Base-by-base conservation (phyloP, 768 basidiomycete genomes). In the Daedaleopsis sinensis region DNA sequence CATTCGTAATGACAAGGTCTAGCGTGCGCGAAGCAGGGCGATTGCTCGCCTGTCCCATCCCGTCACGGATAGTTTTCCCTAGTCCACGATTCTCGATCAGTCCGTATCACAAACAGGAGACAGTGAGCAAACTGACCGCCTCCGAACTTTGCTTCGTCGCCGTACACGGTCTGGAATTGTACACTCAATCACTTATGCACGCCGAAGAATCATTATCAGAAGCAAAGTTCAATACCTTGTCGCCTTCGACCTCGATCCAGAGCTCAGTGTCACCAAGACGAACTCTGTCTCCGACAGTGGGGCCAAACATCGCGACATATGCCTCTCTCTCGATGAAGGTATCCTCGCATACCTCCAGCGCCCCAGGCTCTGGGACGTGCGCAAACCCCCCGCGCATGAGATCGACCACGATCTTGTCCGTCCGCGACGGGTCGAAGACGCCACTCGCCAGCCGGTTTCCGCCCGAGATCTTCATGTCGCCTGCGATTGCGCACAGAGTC, bases 101-200 rank as follows among this genome's bases (percentile, higher is more conserved):
- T 32, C 27, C 27, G 27, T 32, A 7, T 7, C 27, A 32, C 27
- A 32, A 32, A 32, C 27, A 32, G 27, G 7, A 32, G 27, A 32
- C 27, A 32, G 27, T 7, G 27, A 32, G 7, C 27, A 32, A 7
- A 61, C 76, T 64, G 68, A 87, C 94, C 96, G 69, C 95, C 96
- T 9, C 97, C 97, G 68, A 99, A 99, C 76, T 98, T 98, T 76
- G 92, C 90, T 76, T 98, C 96, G 61, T 98, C 96, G 1, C 96
- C 97, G 71, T 97, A 96, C 4, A 86, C 78, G 5, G 96, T 91
- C 87, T 92, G 59, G 19, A 44, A 48, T 32, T 32, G 27, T 7
- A 32, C 27, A 7, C 7, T 32, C 27, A 32, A 32, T 32, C 4
- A 32, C 27, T 7, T 32, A 7, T 7, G 27, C 27, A 3, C 27